These are phyloP conservation scores for Hevea brasiliensis DNA, from an alignment of 345 rosid species.

Conservation along the genomic window DNA sequence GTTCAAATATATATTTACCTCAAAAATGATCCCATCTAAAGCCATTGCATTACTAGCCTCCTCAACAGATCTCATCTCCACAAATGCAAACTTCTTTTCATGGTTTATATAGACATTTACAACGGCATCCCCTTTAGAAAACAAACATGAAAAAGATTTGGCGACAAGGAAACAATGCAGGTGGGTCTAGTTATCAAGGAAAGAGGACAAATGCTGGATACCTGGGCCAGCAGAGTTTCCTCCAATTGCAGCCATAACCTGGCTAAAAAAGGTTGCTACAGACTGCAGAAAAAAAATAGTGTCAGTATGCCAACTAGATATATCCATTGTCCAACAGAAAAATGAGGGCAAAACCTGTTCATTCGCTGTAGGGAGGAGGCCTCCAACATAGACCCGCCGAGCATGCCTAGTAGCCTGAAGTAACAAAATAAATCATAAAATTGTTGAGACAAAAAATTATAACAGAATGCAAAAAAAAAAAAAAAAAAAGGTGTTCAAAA, in stretches of 20 bases:
- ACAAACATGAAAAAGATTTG: constrained; percentile 3
- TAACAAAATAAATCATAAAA: not conserved
- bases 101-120: constrained; percentile 98
- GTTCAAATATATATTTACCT: constrained; percentile 44
- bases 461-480: too few relatives aligned
- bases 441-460: not conserved
- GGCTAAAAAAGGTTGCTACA: constrained; percentile 36
- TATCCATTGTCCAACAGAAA: not conserved
- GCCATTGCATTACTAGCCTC: constrained; percentile 99
- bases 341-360: constrained; percentile 68
- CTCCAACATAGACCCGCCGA: constrained; percentile 97
- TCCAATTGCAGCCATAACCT: constrained; percentile 96
- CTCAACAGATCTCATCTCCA: constrained; percentile 99
- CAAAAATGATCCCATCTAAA: constrained; percentile 90
- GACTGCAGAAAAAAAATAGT: not conserved
- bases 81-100: constrained; percentile 99
- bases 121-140: constrained; percentile 84
- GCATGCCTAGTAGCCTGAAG: constrained; percentile 99
- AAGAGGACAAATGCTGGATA: not conserved
- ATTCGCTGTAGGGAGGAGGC: constrained; percentile 93
- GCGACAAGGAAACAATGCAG: not conserved
- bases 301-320: not conserved
- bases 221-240: constrained; percentile 43
- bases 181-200: not conserved
- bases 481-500: too few relatives aligned